Evolutionary conservation across 768 basidiomycete genomes (phyloP).

Genomic region (Mrakia blollopis): DNA sequence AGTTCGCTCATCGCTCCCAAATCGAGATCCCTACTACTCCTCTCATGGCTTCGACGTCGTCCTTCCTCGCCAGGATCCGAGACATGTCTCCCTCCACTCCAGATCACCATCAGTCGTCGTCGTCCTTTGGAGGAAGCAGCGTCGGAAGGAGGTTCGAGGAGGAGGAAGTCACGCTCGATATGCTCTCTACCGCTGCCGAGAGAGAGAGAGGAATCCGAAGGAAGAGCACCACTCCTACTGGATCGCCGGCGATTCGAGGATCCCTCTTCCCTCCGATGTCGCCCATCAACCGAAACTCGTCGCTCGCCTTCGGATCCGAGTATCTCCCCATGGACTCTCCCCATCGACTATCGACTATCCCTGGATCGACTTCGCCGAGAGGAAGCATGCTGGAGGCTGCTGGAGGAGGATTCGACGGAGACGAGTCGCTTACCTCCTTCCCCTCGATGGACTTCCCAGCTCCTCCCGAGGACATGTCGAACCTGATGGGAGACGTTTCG

Average conservation of each 20-base stretch:
- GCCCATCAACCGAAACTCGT: not conserved
- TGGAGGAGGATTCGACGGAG: not conserved
- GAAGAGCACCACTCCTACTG: not conserved
- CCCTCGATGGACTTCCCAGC: slow-evolving; percentile 21
- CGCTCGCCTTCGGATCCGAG: not conserved
- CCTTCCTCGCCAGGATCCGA: slow-evolving; percentile 19
- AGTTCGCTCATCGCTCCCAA: slow-evolving; percentile 5
- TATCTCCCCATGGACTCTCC: not conserved
- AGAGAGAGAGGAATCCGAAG: not conserved
- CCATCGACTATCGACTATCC: slow-evolving; percentile 6
- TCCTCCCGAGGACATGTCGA: slow-evolving; percentile 18
- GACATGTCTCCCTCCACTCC: slow-evolving; percentile 16
- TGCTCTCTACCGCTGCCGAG: not conserved
- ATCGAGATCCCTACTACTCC: not conserved
- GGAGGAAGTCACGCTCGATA: not conserved
- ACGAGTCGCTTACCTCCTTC: slow-evolving; percentile 15
- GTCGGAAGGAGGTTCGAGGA: not conserved
- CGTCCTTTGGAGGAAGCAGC: not conserved
- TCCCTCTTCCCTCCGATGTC: slow-evolving; percentile 7
- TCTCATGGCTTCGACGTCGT: slow-evolving; percentile 2
- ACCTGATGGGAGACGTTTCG: slow-evolving; percentile 14
- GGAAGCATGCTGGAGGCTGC: not conserved
- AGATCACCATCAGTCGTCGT: not conserved
- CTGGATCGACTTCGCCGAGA: slow-evolving; percentile 8
- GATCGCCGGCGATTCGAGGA: not conserved